phyloP scores from a whole-genome alignment of 345 rosid species.

The Erucastrum elatum region DNA sequence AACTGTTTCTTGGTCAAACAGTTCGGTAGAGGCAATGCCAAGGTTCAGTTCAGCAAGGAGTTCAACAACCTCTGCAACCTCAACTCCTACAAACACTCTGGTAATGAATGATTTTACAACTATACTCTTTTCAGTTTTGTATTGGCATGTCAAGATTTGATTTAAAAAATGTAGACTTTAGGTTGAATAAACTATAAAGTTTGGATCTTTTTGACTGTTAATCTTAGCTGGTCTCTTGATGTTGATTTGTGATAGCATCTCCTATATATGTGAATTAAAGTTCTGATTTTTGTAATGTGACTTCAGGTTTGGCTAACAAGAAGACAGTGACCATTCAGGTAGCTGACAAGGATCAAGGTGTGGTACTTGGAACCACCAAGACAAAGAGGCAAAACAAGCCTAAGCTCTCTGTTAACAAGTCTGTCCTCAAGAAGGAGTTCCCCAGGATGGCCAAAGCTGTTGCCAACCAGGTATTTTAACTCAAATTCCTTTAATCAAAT shows the following conservation, averaged over 20 bases:
- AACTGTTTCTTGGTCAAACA: slow-evolving; percentile 72
- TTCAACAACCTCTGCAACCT: slow-evolving; percentile 70
- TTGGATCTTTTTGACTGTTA: not conserved
- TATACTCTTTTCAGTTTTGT: not conserved
- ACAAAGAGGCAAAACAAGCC: slow-evolving; percentile 74
- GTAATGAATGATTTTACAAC: slow-evolving; percentile 22
- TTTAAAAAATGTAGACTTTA: not conserved
- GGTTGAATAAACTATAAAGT: not conserved
- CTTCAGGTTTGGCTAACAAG: slow-evolving; percentile 59
- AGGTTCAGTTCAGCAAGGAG: slow-evolving; percentile 72
- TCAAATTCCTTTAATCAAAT: not conserved
- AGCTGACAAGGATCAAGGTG: slow-evolving; percentile 50
- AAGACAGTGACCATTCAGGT: slow-evolving; percentile 58
- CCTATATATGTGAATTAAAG: not conserved
- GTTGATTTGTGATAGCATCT: not conserved
- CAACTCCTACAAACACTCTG: slow-evolving; percentile 80
- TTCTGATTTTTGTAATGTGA: not conserved
- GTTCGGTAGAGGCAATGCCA: slow-evolving; percentile 63
- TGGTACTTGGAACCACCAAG: slow-evolving; percentile 58
- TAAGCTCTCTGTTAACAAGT: slow-evolving; percentile 56
- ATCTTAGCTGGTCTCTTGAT: not conserved
- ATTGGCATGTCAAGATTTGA: not conserved
- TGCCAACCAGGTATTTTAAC: slow-evolving; percentile 52
- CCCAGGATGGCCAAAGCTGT: slow-evolving; percentile 70
- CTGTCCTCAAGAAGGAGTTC: slow-evolving; percentile 69